A percentile compares a stretch with the other conserved stretches of the same genome.
phyloP scores from a whole-genome alignment of 139 green algal species.

The Coccomyxa sp. region DNA sequence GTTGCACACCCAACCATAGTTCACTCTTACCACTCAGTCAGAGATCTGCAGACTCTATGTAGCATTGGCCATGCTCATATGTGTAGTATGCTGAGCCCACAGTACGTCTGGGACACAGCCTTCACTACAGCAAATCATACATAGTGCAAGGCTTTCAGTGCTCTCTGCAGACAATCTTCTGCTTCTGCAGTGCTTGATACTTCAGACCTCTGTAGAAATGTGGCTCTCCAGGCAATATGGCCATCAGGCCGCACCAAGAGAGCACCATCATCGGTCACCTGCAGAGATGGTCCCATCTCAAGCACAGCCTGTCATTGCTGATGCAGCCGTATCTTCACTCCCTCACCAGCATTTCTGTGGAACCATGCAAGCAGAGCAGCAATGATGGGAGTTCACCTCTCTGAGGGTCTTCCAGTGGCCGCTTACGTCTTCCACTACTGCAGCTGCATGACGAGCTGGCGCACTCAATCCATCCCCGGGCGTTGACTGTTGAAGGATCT shows the following conservation, averaged over 20 bases:
- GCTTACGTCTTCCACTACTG: neutral
- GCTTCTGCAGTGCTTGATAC: too few relatives aligned
- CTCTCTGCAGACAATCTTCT: too few relatives aligned
- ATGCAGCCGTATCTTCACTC: neutral
- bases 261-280: constrained; percentile 12
- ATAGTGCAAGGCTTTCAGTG: too few relatives aligned
- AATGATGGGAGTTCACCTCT: neutral
- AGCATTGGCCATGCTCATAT: too few relatives aligned
- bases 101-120: too few relatives aligned
- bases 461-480: neutral
- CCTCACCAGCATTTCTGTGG: neutral
- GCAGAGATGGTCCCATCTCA: neutral
- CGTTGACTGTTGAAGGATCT: neutral
- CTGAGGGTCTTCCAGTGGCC: neutral
- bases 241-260: constrained; percentile 80
- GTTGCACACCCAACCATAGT: too few relatives aligned
- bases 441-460: neutral
- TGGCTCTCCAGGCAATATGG: constrained; percentile 67
- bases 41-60: too few relatives aligned
- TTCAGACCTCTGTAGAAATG: too few relatives aligned
- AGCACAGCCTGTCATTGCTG: neutral
- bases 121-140: too few relatives aligned
- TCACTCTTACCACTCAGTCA: too few relatives aligned
- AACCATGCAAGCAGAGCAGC: neutral
- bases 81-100: too few relatives aligned